Evolutionary conservation across 495 filamentous ascomycete species (phyloP), one percentile per base, ranked within the genome.

Genomic region (Rusavskia elegans): DNA sequence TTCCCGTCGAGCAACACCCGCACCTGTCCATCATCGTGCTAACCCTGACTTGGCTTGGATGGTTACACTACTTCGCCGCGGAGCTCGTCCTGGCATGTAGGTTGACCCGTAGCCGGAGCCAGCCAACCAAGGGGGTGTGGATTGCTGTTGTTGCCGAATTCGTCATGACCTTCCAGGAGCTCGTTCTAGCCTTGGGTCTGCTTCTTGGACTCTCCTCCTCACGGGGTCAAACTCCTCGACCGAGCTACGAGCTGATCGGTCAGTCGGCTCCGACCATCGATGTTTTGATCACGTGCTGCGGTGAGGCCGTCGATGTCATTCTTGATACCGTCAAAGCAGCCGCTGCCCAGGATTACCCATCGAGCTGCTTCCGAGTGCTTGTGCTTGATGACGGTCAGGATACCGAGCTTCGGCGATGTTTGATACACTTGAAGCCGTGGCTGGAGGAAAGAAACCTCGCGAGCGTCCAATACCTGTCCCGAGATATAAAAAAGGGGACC

Each of bases 251-350:
- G 4, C 29, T 79, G 30, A 57, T 56, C 7, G 73, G 71, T 3
- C 54, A 68, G 14, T 57, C 71, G 40, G 67, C 66, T 11, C 70
- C 74, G 6, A 64, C 70, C 2, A 64, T 78, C 37, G 75, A 78
- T 49, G 66, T 74, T 1, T 65, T 76, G 30, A 63, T 77, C 32
- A 69, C 73, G 3, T 74, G 70, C 53, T 77, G 73, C 51, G 65
- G 68, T 25, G 76, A 77, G 49, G 66, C 71, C 0, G 63, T 73
- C 16, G 73, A 74, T 20, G 59, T 81, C 5, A 65, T 78, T 13
- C 51, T 77, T 2, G 71, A 78, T 56, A 79, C 76, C 1, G 65
- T 70, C 8, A 62, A 65, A 17, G 75, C 70, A n/a, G 70, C 76
- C 0, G 60, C 59, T 32, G 60, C 67, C 17, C 61, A 71, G 41